These are phyloP conservation scores for Letharia lupina DNA, from an alignment of 495 filamentous ascomycete species.

Conservation along the genomic window DNA sequence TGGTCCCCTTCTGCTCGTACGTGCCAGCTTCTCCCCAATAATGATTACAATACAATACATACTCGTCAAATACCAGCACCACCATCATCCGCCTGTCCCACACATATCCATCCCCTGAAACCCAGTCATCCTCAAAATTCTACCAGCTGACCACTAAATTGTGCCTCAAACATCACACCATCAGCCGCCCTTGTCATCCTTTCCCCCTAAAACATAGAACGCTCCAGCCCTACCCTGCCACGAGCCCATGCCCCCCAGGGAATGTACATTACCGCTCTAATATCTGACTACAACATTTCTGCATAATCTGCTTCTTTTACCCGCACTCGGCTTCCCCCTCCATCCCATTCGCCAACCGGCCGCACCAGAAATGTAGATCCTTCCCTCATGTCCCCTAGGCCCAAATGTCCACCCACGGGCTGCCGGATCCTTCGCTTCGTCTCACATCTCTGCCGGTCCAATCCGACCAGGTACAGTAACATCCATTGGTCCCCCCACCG, in stretches of 20 bases:
- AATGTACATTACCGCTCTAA: neutral
- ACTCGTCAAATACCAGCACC: neutral
- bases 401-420: no score
- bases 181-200: conserved; percentile 1
- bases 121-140: neutral
- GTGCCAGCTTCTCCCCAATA: neutral
- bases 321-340: neutral
- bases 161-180: neutral
- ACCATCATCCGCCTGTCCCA: neutral
- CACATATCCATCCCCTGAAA: neutral
- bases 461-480: no score
- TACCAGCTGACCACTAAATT: neutral
- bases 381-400: no score
- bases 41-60: neutral
- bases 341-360: no score
- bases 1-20: neutral
- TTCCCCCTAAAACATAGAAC: neutral
- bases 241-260: no score
- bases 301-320: neutral
- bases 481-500: no score
- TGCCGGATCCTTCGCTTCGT: no score
- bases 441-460: no score
- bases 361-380: neutral
- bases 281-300: neutral
- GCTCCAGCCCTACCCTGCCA: neutral